Evolutionary conservation across 371 early-diverging fungal species (phyloP).

Genomic region (Entomophthora muscae): DNA sequence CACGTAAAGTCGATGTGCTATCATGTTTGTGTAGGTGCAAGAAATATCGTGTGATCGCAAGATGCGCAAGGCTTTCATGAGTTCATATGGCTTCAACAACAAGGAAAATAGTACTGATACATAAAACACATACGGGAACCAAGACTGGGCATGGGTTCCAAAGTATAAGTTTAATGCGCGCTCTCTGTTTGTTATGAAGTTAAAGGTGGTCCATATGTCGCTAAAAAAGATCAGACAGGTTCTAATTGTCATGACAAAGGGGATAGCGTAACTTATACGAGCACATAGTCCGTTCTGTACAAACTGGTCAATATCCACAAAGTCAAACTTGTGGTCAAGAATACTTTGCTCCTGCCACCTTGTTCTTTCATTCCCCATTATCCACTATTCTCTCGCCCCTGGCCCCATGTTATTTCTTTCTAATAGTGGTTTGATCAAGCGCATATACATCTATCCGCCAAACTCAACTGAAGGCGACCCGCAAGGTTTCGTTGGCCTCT

Average conservation of each 20-base stretch:
- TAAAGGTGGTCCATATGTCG: conserved; percentile 43
- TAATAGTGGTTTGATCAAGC: too few relatives aligned
- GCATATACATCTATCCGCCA: too few relatives aligned
- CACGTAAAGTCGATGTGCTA: conserved; percentile 46
- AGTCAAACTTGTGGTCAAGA: conserved; percentile 80
- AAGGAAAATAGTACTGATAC: conserved; percentile 50
- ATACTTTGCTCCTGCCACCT: too few relatives aligned
- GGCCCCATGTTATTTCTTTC: too few relatives aligned
- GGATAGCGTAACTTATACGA: conserved; percentile 28
- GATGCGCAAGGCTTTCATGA: conserved; percentile 41
- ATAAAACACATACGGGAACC: conserved; percentile 39
- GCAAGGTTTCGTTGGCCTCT: too few relatives aligned
- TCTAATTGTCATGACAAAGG: conserved; percentile 46
- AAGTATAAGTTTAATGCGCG: conserved; percentile 19
- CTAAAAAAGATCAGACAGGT: conserved; percentile 49
- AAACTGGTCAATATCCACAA: conserved; percentile 65
- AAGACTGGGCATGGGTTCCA: conserved; percentile 19
- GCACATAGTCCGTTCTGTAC: conserved; percentile 20
- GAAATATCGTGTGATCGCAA: conserved; percentile 49
- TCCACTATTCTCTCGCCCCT: too few relatives aligned
- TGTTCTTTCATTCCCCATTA: too few relatives aligned
- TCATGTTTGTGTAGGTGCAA: conserved; percentile 46
- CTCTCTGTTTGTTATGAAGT: conserved; percentile 24
- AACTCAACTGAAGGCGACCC: too few relatives aligned
- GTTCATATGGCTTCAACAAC: conserved; percentile 45